Conservation (phyloP, 2,329 filamentous ascomycete species). For the Phyllosticta citrichinensis region DNA sequence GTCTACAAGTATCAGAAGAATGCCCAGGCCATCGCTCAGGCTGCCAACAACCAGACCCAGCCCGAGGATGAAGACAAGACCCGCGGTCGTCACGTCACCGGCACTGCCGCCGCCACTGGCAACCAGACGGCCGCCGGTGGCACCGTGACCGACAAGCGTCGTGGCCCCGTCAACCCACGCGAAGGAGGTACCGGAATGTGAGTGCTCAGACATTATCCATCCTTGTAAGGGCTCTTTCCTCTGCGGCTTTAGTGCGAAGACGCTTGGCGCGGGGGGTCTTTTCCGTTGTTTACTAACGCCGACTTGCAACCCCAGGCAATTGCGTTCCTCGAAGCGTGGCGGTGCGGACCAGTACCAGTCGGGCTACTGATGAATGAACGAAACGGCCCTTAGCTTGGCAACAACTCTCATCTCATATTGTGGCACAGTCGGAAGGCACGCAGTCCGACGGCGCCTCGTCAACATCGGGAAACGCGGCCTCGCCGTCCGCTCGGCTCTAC, state of each 20-base stretch:
- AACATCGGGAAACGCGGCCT: slow-evolving; percentile 35
- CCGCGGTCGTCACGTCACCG: slow-evolving; percentile 44
- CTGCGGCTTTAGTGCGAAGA: slow-evolving; percentile 68
- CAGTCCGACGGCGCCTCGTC: slow-evolving; percentile 21
- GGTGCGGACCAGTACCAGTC: slow-evolving; percentile 37
- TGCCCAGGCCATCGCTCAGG: slow-evolving; percentile 84
- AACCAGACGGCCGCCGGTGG: slow-evolving; percentile 48
- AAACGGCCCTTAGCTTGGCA: slow-evolving; percentile 20
- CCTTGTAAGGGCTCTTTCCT: slow-evolving; percentile 84
- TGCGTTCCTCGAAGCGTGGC: slow-evolving; percentile 42
- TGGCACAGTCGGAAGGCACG: slow-evolving; percentile 20
- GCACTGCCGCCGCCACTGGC: slow-evolving; percentile 55
- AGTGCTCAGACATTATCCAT: slow-evolving; percentile 64
- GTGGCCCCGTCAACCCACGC: slow-evolving; percentile 64
- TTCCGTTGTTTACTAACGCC: slow-evolving; percentile 36
- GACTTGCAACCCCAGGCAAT: slow-evolving; percentile 36
- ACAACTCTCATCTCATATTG: slow-evolving; percentile 25
- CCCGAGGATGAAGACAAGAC: slow-evolving; percentile 70
- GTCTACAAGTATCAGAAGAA: slow-evolving; percentile 99
- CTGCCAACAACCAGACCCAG: slow-evolving; percentile 54
- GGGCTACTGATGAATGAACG: slow-evolving; percentile 34
- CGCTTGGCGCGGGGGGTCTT: slow-evolving; percentile 61
- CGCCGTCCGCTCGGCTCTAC: slow-evolving; percentile 28
- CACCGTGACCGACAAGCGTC: slow-evolving; percentile 54
- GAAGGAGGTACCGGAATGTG: slow-evolving; percentile 94